Conservation (phyloP, 139 green algal species). For the Medakamo hakoo region DNA sequence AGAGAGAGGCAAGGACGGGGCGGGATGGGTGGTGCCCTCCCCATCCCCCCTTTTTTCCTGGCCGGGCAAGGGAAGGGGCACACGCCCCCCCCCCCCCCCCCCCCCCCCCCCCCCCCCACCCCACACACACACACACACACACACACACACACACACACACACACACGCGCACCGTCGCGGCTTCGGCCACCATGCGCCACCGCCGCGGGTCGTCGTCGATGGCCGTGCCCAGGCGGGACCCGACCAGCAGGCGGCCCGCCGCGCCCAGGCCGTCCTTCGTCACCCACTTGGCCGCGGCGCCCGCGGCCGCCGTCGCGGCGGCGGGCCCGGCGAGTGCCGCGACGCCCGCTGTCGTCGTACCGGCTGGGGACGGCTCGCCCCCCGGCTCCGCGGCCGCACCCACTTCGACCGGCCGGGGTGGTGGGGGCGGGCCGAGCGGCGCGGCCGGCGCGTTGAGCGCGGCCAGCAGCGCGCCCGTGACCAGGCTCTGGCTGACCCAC, state of each 20-base stretch:
- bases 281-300: constrained; percentile 61
- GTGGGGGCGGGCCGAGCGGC: constrained; percentile 5
- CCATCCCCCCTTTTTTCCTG: too few relatives aligned
- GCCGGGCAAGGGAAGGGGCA: too few relatives aligned
- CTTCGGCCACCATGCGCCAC: constrained; percentile 60
- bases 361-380: constrained; percentile 22
- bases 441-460: not conserved
- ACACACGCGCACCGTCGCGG: too few relatives aligned
- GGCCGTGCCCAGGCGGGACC: constrained; percentile 29
- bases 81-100: too few relatives aligned
- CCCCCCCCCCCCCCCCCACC: too few relatives aligned
- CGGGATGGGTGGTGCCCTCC: too few relatives aligned
- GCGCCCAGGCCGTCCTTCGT: constrained; percentile 62
- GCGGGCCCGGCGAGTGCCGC: constrained; percentile 27
- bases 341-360: constrained; percentile 38
- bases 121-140: too few relatives aligned
- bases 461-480: not conserved
- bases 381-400: constrained; percentile 51
- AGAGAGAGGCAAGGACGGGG: too few relatives aligned
- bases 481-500: not conserved
- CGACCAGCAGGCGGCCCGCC: constrained; percentile 44
- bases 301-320: constrained; percentile 15
- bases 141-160: too few relatives aligned
- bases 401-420: constrained; percentile 29
- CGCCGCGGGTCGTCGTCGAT: constrained; percentile 54